Conservation (phyloP, 148 eudicot species). For the Silene conica region DNA sequence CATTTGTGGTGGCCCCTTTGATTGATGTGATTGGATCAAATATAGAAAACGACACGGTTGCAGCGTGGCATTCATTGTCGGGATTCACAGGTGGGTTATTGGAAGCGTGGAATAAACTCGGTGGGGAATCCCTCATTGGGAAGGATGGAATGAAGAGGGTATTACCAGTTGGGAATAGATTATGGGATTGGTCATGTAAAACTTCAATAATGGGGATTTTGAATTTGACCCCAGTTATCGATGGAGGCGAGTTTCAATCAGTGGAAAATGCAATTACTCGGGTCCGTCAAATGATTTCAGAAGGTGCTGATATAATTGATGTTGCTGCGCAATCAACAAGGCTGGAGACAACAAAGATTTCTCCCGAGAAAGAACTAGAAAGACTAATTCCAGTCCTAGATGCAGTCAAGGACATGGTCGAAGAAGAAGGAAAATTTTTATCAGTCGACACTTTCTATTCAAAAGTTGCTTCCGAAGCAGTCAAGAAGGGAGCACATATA, state of each 20-base stretch:
- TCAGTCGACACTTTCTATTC: constrained; percentile 86
- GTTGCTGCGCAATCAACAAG: constrained; percentile 95
- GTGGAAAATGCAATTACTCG: constrained; percentile 62
- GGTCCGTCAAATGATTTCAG: constrained; percentile 51
- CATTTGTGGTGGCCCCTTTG: constrained; percentile 89
- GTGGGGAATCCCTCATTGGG: constrained; percentile 78
- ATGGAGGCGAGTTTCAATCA: constrained; percentile 67
- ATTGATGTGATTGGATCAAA: constrained; percentile 63
- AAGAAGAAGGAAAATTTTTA: constrained; percentile 59
- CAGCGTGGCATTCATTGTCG: constrained; percentile 68
- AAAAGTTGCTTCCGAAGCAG: constrained; percentile 75
- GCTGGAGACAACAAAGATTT: constrained; percentile 69
- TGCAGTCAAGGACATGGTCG: constrained; percentile 53
- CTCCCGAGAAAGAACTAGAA: constrained; percentile 68
- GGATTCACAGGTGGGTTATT: constrained; percentile 52
- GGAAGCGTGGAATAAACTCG: constrained; percentile 83
- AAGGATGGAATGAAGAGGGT: constrained; percentile 82
- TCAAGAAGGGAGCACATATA: constrained; percentile 69
- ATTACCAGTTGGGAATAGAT: constrained; percentile 56
- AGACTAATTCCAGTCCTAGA: constrained; percentile 76
- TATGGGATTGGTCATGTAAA: constrained; percentile 77
- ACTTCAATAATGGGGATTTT: constrained; percentile 82
- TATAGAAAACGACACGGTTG: constrained; percentile 52
- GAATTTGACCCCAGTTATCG: constrained; percentile 93
- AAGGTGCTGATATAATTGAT: constrained; percentile 88